Conservation (phyloP, 1,284 basidiomycete genomes). For the Microbotryum lychnidis-dioicae region DNA sequence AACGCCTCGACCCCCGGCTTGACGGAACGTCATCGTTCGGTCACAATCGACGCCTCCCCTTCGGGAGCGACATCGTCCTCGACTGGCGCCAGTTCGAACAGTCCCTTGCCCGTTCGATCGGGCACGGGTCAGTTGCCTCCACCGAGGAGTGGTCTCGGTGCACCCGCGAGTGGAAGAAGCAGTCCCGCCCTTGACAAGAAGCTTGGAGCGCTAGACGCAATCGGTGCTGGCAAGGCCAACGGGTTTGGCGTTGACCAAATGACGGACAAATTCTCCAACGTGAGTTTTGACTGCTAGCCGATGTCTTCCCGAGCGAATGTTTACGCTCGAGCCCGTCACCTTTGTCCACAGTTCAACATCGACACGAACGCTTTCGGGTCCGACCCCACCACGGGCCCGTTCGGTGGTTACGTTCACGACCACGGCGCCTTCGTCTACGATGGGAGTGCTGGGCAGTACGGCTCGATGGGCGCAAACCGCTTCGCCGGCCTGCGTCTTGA, state of each 20-base stretch:
- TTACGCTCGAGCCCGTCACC: background rate
- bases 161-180: slow-evolving; percentile 7
- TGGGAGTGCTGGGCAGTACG: slow-evolving; percentile 14
- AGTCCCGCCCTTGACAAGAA: slow-evolving; percentile 14
- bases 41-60: slow-evolving; percentile 14
- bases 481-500: slow-evolving; percentile 91
- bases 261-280: slow-evolving; percentile 30
- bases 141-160: slow-evolving; percentile 5
- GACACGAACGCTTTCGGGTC: slow-evolving; percentile 39
- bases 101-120: slow-evolving; percentile 1
- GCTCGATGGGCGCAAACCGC: slow-evolving; percentile 58
- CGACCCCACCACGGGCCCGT: background rate
- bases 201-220: background rate
- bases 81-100: slow-evolving; percentile 6
- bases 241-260: slow-evolving; percentile 20
- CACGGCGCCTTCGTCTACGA: slow-evolving; percentile 31
- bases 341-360: slow-evolving; percentile 37
- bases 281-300: slow-evolving; percentile 1
- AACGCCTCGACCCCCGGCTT: slow-evolving; percentile 4
- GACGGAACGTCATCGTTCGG: slow-evolving; percentile 13
- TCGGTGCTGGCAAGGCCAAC: slow-evolving; percentile 6
- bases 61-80: slow-evolving; percentile 6
- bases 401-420: slow-evolving; percentile 51
- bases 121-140: slow-evolving; percentile 6
- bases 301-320: background rate